Evolutionary conservation across 2,329 filamentous ascomycete genomes (phyloP).

Genomic region (Nigrospora sphaerica): DNA sequence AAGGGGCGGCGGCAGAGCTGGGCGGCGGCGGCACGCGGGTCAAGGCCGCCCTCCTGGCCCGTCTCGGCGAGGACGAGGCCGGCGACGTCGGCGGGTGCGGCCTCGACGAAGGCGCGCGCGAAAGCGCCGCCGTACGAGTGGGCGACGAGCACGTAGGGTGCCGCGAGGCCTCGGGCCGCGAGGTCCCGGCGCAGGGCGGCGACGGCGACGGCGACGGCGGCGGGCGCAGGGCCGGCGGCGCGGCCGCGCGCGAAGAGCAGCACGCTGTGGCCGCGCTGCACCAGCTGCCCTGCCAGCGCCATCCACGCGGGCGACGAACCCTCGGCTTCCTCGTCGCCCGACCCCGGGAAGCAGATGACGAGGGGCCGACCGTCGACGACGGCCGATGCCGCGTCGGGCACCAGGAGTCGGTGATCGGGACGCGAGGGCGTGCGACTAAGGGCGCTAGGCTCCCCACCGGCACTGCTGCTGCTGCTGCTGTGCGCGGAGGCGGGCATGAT

Average conservation of each 20-base stretch:
- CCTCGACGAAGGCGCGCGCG: conserved; percentile 16
- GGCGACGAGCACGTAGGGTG: conserved; percentile 17
- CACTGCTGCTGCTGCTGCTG: too few species aligned
- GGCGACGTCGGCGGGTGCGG: conserved; percentile 4
- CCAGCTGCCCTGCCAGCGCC: conserved; percentile 9
- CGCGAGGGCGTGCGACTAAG: too few species aligned
- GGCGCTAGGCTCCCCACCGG: too few species aligned
- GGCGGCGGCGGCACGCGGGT: conserved; percentile 8
- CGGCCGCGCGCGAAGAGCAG: conserved; percentile 15
- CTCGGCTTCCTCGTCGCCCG: conserved; percentile 10
- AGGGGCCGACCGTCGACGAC: conserved; percentile 7
- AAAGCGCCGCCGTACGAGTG: conserved; percentile 23
- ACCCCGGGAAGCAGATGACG: conserved; percentile 22
- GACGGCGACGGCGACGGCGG: conserved; percentile 5
- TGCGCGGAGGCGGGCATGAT: too few species aligned
- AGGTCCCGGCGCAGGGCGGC: conserved; percentile 13
- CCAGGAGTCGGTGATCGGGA: too few species aligned
- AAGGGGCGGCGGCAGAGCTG: conserved; percentile 12
- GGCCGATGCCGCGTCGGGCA: too few species aligned
- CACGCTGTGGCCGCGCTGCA: conserved; percentile 10
- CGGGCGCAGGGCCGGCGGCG: neutral
- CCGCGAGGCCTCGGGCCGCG: conserved; percentile 1
- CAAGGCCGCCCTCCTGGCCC: conserved; percentile 20
- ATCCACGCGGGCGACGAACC: conserved; percentile 17
- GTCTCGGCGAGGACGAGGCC: conserved; percentile 21